These are phyloP conservation scores for Calonectria montana DNA, from an alignment of 2,329 filamentous ascomycete genomes.

Conservation along the genomic window DNA sequence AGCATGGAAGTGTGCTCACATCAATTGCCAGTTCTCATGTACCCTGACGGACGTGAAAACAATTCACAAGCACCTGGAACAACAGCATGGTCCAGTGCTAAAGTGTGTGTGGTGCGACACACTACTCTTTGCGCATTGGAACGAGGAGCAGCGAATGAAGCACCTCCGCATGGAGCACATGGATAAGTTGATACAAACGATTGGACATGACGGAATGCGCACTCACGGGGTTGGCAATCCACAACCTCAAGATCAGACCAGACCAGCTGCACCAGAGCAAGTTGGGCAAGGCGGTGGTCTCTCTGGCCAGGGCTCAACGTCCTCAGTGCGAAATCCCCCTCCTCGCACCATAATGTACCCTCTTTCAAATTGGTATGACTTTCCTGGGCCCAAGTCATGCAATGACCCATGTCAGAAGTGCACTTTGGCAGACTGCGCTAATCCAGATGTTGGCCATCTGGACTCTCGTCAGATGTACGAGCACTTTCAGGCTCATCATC, in stretches of 20 bases:
- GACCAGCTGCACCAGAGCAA: background rate
- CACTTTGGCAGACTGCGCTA: background rate
- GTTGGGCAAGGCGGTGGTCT: background rate
- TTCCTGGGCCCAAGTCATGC: background rate
- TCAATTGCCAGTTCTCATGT: constrained; percentile 50
- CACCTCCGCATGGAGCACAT: constrained; percentile 48
- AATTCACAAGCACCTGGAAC: constrained; percentile 50
- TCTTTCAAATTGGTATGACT: constrained; percentile 29
- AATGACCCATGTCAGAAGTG: constrained; percentile 26
- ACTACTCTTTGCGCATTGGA: constrained; percentile 46
- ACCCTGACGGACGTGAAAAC: constrained; percentile 40
- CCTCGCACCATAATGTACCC: constrained; percentile 27
- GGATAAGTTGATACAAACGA: constrained; percentile 21
- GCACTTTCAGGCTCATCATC: constrained; percentile 27
- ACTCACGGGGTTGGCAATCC: background rate
- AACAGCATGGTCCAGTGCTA: constrained; percentile 45
- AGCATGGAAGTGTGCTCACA: constrained; percentile 51
- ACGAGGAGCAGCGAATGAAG: constrained; percentile 30
- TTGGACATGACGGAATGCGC: background rate
- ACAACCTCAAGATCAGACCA: background rate
- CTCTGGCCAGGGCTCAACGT: background rate
- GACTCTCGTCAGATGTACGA: constrained; percentile 21
- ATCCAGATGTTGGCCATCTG: constrained; percentile 5
- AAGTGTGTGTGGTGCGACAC: constrained; percentile 52
- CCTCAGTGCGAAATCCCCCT: background rate